Conservation (phyloP, 371 early-diverging fungal genomes). For the Rhizomucor miehei region DNA sequence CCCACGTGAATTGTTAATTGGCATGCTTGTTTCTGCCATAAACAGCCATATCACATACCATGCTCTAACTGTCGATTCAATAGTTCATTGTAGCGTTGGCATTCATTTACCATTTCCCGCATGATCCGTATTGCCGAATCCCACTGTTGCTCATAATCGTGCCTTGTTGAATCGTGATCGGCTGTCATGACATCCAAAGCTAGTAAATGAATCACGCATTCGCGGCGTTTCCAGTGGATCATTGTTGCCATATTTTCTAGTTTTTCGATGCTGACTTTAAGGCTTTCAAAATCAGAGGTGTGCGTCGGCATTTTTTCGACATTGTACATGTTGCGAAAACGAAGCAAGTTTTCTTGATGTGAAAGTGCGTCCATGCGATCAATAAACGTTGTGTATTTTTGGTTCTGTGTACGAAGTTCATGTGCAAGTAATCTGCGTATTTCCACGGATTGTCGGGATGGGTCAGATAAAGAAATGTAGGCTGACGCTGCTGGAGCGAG, state of each 20-base stretch:
- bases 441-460: slow-evolving; percentile 13
- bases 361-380: slow-evolving; percentile 22
- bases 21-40: neutral
- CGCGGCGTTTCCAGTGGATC: slow-evolving; percentile 35
- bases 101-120: slow-evolving; percentile 13
- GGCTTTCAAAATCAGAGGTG: slow-evolving; percentile 7
- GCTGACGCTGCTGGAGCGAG: slow-evolving; percentile 12
- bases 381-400: slow-evolving; percentile 14
- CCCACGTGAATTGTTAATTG: neutral
- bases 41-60: neutral
- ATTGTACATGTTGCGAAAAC: slow-evolving; percentile 43
- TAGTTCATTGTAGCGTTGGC: slow-evolving; percentile 9
- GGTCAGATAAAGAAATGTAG: neutral
- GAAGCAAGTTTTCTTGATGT: slow-evolving; percentile 24
- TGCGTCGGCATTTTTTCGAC: slow-evolving; percentile 10
- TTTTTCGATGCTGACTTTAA: slow-evolving; percentile 16
- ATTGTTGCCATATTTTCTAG: slow-evolving; percentile 20
- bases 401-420: slow-evolving; percentile 15
- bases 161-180: slow-evolving; percentile 21
- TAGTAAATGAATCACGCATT: slow-evolving; percentile 37
- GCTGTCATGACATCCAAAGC: slow-evolving; percentile 44
- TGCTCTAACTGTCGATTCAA: slow-evolving; percentile 1
- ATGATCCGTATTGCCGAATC: slow-evolving; percentile 26
- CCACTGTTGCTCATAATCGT: slow-evolving; percentile 36
- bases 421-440: neutral